Conservation (phyloP, 1,284 basidiomycete species). For the Waitea zeae region DNA sequence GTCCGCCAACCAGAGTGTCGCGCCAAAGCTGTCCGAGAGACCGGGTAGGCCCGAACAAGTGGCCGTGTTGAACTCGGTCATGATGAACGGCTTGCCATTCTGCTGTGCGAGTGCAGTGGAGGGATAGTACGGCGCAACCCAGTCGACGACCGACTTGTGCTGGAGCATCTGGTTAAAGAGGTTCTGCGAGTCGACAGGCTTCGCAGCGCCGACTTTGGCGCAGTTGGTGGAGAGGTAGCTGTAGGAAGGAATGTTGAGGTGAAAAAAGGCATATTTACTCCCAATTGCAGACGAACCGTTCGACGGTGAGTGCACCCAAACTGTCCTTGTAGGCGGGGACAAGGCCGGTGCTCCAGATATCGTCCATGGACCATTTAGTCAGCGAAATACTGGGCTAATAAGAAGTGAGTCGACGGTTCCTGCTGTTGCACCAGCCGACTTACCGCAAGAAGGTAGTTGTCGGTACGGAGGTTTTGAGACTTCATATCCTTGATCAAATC, state of each 20-base stretch:
- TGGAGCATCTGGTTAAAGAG: constrained; percentile 38
- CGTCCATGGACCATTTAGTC: too few relatives aligned
- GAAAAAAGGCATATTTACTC: neutral
- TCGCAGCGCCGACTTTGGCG: constrained; percentile 17
- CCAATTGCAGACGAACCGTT: constrained; percentile 21
- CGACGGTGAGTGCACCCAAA: constrained; percentile 33
- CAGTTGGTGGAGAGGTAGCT: constrained; percentile 42
- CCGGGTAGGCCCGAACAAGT: constrained; percentile 71
- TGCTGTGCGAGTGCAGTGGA: constrained; percentile 25
- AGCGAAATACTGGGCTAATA: too few relatives aligned
- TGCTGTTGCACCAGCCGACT: constrained; percentile 31
- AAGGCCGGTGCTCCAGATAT: constrained; percentile 44
- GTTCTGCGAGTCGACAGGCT: constrained; percentile 26
- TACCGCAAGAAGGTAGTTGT: constrained; percentile 47
- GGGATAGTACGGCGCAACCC: constrained; percentile 33
- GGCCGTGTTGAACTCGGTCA: constrained; percentile 74
- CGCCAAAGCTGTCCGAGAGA: constrained; percentile 42
- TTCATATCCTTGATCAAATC: constrained; percentile 21
- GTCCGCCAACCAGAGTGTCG: constrained; percentile 26
- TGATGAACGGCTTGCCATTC: constrained; percentile 27
- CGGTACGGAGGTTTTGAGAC: constrained; percentile 24
- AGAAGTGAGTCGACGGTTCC: too few relatives aligned
- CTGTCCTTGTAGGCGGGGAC: constrained; percentile 25
- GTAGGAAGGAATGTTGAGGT: constrained; percentile 23
- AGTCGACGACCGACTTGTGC: constrained; percentile 27